Evolutionary conservation across 805 yeast genomes (phyloP), one percentile per base, ranked within the genome.

Genomic region (Yarrowia sp.): DNA sequence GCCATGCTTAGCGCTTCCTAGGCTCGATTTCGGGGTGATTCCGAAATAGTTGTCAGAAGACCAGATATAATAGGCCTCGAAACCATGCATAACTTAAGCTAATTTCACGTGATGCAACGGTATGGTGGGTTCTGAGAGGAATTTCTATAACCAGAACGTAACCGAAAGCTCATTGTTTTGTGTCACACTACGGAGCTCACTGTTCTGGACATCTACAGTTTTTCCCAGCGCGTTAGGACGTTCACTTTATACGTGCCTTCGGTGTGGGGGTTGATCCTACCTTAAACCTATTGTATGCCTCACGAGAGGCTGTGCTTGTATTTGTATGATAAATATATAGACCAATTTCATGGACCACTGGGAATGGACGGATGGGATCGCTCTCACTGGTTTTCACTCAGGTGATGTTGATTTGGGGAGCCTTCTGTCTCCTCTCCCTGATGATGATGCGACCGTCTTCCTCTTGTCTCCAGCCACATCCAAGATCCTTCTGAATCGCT

Each of bases 41-140:
- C 32, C 58, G 16, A 52, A 19, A 36, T 36, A 19, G 12, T 43
- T 19, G 59, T 38, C 63, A 16, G 48, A 26, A 36, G 48, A 22
- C 61, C 36, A 8, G 36, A n/a, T 16, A 19, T 19, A 22, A 40
- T 8, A 9, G 38, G 32, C 32, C 46, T 55, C 43, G 61, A 16
- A 22, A 55, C 19, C 45, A 40, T 55, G 63, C 63, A 56, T 56
- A 42, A 56, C 63, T 26, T 56, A 41, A 56, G 61, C 38, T 55
- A 55, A 41, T 56, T 41, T 56, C 80, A 82, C 42, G 85, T 84
- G 65, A 84, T 82, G 35, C 26, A 36, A 36, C 2, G 32, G 15
- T 32, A 26, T 32, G 14, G 19, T 26, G 7, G 7, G 7, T 26
- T 26, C 32, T 26, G 32, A 26, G 32, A 5, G 32, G 32, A 26